phyloP scores from a whole-genome alignment of 2,329 filamentous ascomycete genomes.

The Clonostachys rhizophaga region DNA sequence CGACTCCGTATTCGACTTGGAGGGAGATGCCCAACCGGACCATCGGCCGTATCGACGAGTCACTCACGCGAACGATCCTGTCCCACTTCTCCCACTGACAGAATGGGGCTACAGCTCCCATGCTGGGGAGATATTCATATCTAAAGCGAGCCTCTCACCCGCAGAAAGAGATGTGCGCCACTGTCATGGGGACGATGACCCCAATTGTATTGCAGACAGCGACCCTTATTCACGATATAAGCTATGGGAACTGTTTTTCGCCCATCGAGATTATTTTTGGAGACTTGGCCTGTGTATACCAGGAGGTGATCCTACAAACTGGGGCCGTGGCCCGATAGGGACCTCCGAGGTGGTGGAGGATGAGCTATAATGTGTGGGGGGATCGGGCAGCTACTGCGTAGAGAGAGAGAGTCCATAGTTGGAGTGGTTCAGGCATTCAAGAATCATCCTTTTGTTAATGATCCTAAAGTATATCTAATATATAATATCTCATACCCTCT shows the following conservation, averaged over 20 bases:
- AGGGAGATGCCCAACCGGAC: constrained; percentile 21
- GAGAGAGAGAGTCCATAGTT: too few species aligned
- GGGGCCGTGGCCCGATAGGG: constrained; percentile 37
- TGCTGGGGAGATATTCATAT: constrained; percentile 83
- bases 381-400: too few species aligned
- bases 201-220: constrained; percentile 57
- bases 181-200: constrained; percentile 70
- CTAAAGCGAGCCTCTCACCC: constrained; percentile 65
- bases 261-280: constrained; percentile 97
- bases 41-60: constrained; percentile 62
- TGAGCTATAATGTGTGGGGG: too few species aligned
- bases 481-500: too few species aligned
- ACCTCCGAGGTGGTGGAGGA: too few species aligned
- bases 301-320: constrained; percentile 66
- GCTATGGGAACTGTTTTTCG: constrained; percentile 90
- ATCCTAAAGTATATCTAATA: too few species aligned
- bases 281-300: constrained; percentile 85
- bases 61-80: constrained; percentile 82
- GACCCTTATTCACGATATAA: constrained; percentile 44
- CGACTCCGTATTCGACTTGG: constrained; percentile 45
- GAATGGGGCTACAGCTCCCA: constrained; percentile 90
- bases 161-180: constrained; percentile 61
- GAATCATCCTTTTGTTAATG: too few species aligned
- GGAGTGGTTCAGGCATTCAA: too few species aligned
- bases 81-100: constrained; percentile 77